phyloP scores from a whole-genome alignment of 164 flowering plant genomes.

The Vitis amurensis region DNA sequence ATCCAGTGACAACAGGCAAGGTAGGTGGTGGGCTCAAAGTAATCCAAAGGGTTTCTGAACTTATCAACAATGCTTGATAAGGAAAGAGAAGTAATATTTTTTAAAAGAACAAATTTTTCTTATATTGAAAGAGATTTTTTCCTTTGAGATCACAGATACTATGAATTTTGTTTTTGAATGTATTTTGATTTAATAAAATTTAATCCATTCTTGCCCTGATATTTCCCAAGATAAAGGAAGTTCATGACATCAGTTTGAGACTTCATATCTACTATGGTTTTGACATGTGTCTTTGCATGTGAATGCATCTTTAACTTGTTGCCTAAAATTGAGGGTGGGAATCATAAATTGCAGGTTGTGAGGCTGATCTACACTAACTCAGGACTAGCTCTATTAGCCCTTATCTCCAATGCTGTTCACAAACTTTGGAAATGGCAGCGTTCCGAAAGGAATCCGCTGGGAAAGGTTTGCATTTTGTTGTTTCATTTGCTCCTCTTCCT shows the following conservation, averaged over 20 bases:
- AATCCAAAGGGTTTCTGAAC: background rate
- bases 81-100: background rate
- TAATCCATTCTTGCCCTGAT: too few relatives aligned
- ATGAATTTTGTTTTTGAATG: too few relatives aligned
- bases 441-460: constrained; percentile 52
- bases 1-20: constrained; percentile 40
- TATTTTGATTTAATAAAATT: too few relatives aligned
- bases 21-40: constrained; percentile 20
- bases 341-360: constrained; percentile 40
- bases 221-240: too few relatives aligned
- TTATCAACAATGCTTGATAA: background rate
- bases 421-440: constrained; percentile 85
- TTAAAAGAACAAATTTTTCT: too few relatives aligned
- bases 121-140: too few relatives aligned
- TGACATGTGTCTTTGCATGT: background rate
- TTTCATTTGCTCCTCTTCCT: background rate
- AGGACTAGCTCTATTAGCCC: constrained; percentile 58
- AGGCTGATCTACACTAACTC: constrained; percentile 64
- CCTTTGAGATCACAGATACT: too few relatives aligned
- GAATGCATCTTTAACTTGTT: background rate
- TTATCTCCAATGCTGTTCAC: constrained; percentile 61
- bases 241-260: too few relatives aligned
- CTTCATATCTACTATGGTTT: background rate
- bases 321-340: background rate
- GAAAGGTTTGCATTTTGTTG: constrained; percentile 40